phyloP scores from a whole-genome alignment of 2,329 filamentous ascomycete species.

The Thermothelomyces thermophilus region DNA sequence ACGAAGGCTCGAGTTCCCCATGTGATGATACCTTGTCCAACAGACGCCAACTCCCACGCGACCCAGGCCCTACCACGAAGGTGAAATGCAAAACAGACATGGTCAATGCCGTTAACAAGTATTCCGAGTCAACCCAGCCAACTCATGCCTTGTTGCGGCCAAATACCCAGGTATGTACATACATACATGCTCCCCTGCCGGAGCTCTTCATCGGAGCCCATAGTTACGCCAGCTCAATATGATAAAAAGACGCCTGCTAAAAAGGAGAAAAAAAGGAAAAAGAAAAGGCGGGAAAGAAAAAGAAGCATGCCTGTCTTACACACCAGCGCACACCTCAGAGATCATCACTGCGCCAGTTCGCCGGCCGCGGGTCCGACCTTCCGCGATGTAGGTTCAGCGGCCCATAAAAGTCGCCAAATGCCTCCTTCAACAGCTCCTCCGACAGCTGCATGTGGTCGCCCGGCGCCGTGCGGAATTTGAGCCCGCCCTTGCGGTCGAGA shows the following conservation, averaged over 20 bases:
- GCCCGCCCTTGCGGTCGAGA: slow-evolving; percentile 70
- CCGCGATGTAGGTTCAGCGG: slow-evolving; percentile 35
- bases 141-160: not conserved
- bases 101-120: too few species aligned
- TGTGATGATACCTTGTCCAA: slow-evolving; percentile 1
- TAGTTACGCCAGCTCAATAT: not conserved
- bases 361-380: slow-evolving; percentile 13
- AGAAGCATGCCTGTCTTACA: not conserved
- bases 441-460: slow-evolving; percentile 80
- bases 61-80: not conserved
- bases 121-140: not conserved
- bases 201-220: not conserved
- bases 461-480: slow-evolving; percentile 66
- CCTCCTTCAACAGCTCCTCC: slow-evolving; percentile 57
- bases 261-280: not conserved
- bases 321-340: slow-evolving; percentile 12
- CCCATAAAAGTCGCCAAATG: slow-evolving; percentile 63
- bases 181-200: not conserved
- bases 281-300: not conserved
- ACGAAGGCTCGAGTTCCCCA: too few species aligned
- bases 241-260: not conserved
- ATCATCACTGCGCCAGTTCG: slow-evolving; percentile 15
- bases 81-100: not conserved
- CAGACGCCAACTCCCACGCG: slow-evolving; percentile 3
- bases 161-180: too few species aligned